These are phyloP conservation scores for Colletotrichum orchidophilum DNA, from an alignment of 2,329 filamentous ascomycete species.

Conservation along the genomic window DNA sequence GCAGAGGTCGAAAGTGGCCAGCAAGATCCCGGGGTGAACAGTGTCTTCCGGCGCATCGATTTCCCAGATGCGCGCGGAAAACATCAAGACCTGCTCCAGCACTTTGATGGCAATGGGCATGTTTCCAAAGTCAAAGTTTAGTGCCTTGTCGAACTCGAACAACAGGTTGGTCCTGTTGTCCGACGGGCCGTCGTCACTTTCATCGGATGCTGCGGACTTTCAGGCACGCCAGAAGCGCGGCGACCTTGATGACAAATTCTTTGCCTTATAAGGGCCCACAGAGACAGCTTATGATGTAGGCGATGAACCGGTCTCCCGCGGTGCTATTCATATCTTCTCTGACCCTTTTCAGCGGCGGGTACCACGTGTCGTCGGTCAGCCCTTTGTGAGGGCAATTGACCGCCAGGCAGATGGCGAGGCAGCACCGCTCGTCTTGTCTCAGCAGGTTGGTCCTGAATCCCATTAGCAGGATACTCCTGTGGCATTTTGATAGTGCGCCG, in stretches of 20 bases:
- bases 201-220: neutral
- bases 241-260: constrained; percentile 3
- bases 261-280: constrained; percentile 1
- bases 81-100: constrained; percentile 2
- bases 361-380: neutral
- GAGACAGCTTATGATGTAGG: neutral
- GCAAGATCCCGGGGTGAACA: neutral
- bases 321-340: constrained; percentile 2
- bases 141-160: constrained; percentile 1
- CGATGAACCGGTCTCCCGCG: neutral
- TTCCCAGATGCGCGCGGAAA: neutral
- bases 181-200: neutral
- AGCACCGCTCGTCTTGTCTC: constrained; percentile 8
- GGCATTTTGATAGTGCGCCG: neutral
- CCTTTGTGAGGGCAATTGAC: constrained; percentile 1
- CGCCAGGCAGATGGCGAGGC: constrained; percentile 2
- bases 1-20: neutral
- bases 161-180: neutral
- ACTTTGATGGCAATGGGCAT: neutral
- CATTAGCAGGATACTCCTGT: neutral
- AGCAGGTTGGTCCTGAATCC: neutral
- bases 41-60: constrained; percentile 1
- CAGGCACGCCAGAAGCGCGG: neutral
- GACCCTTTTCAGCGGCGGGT: neutral
- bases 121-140: neutral